Evolutionary conservation across 2,329 filamentous ascomycete genomes (phyloP).

Genomic region (Trichoderma arundinaceum): DNA sequence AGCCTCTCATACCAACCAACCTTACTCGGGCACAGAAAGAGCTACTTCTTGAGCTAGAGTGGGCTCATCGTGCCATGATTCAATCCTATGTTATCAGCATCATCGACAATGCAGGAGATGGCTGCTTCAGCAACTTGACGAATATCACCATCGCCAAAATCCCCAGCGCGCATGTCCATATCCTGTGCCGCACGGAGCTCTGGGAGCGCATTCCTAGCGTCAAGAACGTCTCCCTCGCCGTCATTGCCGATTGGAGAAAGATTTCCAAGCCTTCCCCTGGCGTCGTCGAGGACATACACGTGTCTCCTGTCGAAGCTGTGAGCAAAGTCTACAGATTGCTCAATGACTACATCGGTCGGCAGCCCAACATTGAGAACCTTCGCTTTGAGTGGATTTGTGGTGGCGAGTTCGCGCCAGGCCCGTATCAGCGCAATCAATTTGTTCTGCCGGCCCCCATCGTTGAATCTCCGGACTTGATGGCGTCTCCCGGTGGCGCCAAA

Average conservation of each 20-base stretch:
- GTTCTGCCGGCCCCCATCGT: slow-evolving; percentile 66
- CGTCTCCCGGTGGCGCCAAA: slow-evolving; percentile 39
- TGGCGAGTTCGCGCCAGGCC: slow-evolving; percentile 68
- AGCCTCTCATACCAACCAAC: slow-evolving; percentile 56
- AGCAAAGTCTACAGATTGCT: slow-evolving; percentile 60
- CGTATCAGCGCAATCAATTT: slow-evolving; percentile 65
- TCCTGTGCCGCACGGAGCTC: slow-evolving; percentile 62
- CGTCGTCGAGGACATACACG: slow-evolving; percentile 53
- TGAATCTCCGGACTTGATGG: slow-evolving; percentile 43
- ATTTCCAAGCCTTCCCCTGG: slow-evolving; percentile 59
- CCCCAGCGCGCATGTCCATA: slow-evolving; percentile 63
- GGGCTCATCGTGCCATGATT: slow-evolving; percentile 71
- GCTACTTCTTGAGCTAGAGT: slow-evolving; percentile 70
- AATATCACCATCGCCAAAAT: slow-evolving; percentile 68
- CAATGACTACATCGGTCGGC: slow-evolving; percentile 53
- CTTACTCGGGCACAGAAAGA: slow-evolving; percentile 70
- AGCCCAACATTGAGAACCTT: slow-evolving; percentile 60
- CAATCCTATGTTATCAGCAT: slow-evolving; percentile 70
- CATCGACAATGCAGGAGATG: slow-evolving; percentile 59
- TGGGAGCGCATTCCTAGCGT: slow-evolving; percentile 65
- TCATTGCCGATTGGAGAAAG: slow-evolving; percentile 70
- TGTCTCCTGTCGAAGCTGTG: slow-evolving; percentile 59
- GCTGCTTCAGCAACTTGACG: slow-evolving; percentile 59
- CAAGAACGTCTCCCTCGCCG: slow-evolving; percentile 60
- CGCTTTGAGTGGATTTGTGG: slow-evolving; percentile 71